These are phyloP conservation scores for Mucor saturninus DNA, from an alignment of 371 early-diverging fungal species.

Conservation along the genomic window DNA sequence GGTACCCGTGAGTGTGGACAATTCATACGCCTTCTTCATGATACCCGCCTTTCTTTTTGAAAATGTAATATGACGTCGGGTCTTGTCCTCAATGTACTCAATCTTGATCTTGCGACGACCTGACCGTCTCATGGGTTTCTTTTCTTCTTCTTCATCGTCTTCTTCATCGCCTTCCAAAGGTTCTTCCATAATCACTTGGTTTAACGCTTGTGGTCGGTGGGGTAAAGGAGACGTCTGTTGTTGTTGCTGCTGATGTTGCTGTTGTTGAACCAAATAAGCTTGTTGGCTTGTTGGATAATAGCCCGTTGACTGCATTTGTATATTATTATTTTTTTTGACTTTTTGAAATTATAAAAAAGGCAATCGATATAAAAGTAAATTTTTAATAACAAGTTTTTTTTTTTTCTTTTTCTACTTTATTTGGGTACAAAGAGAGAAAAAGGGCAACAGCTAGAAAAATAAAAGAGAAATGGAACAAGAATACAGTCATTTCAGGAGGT, in stretches of 20 bases:
- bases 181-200: constrained; percentile 25
- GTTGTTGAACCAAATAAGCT: constrained; percentile 25
- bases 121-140: constrained; percentile 60
- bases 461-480: constrained; percentile 12
- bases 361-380: constrained; percentile 12
- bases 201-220: constrained; percentile 11
- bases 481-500: not conserved
- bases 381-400: constrained; percentile 4
- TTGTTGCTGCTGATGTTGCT: constrained; percentile 26
- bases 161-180: constrained; percentile 18
- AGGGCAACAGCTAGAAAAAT: constrained; percentile 1
- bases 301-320: constrained; percentile 29
- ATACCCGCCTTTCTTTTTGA: constrained; percentile 97
- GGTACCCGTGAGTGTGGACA: constrained; percentile 93
- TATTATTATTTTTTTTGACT: constrained; percentile 5
- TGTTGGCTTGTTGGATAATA: constrained; percentile 24
- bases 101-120: constrained; percentile 93
- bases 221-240: constrained; percentile 13
- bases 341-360: constrained; percentile 4
- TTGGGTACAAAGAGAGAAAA: constrained; percentile 16
- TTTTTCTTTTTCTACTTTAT: constrained; percentile 14
- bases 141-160: constrained; percentile 38
- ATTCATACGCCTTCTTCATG: constrained; percentile 98
- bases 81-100: constrained; percentile 92
- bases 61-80: constrained; percentile 93